phyloP scores from a whole-genome alignment of 768 basidiomycete genomes.

The Boletellus sp. region DNA sequence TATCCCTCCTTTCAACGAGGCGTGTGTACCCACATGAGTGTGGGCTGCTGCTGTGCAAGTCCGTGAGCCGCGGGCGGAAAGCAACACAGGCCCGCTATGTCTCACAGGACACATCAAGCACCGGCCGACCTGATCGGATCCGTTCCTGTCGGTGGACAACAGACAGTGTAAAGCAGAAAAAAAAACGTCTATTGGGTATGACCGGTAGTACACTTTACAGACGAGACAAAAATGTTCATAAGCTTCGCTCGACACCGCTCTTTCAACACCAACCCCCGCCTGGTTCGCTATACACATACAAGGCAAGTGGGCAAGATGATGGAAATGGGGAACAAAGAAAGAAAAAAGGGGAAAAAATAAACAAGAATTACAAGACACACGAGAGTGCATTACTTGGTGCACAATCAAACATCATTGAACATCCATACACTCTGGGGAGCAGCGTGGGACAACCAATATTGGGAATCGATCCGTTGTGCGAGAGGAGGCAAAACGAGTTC shows the following conservation, averaged over 20 bases:
- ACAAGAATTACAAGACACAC: constrained; percentile 23
- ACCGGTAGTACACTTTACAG: constrained; percentile 21
- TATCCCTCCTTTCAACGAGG: neutral
- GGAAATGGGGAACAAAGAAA: neutral
- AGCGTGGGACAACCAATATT: constrained; percentile 13
- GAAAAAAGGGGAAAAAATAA: neutral
- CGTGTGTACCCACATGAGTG: neutral
- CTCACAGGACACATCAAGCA: neutral
- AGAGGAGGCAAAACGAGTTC: constrained; percentile 5
- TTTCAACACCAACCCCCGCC: constrained; percentile 12
- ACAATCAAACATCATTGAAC: constrained; percentile 10
- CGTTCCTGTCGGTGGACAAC: neutral
- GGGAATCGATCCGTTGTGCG: constrained; percentile 11
- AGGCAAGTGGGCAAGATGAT: constrained; percentile 21
- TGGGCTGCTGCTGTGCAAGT: neutral
- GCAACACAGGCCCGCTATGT: neutral
- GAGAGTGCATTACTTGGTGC: neutral
- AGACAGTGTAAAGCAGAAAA: neutral
- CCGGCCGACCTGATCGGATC: neutral
- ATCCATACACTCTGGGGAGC: constrained; percentile 15
- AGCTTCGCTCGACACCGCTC: constrained; percentile 14
- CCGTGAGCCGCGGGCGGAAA: neutral
- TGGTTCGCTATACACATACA: constrained; percentile 22
- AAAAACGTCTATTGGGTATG: constrained; percentile 27
- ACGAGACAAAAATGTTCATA: constrained; percentile 18